Conservation (phyloP, 257 asterid species). For the Solanum lignicaule region DNA sequence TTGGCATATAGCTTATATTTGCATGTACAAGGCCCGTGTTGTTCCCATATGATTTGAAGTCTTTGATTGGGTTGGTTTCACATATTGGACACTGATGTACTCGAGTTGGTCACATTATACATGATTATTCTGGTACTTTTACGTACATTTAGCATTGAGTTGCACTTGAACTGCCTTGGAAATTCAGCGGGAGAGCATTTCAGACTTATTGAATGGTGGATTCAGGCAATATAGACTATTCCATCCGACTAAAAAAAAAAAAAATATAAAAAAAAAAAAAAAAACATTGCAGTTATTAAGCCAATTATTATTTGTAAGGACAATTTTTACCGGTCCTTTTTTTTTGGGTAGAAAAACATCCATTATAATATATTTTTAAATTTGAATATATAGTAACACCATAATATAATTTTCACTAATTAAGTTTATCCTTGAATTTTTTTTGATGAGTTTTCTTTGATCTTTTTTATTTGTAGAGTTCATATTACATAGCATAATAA, state of each 20-base stretch:
- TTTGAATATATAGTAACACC: too few relatives aligned
- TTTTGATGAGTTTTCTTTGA: too few relatives aligned
- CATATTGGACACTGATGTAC: neutral
- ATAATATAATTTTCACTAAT: too few relatives aligned
- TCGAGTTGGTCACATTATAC: neutral
- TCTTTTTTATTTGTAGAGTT: too few relatives aligned
- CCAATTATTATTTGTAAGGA: too few relatives aligned
- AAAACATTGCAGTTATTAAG: too few relatives aligned
- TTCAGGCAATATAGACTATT: neutral
- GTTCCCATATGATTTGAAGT: constrained; percentile 29
- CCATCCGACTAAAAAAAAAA: neutral
- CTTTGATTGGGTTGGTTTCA: constrained; percentile 6
- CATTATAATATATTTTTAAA: too few relatives aligned
- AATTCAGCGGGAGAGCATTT: neutral
- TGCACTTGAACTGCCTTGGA: neutral
- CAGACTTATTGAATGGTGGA: neutral
- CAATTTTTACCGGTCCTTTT: too few relatives aligned
- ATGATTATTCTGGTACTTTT: neutral
- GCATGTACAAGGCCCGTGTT: constrained; percentile 80
- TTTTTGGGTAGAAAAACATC: too few relatives aligned
- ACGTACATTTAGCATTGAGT: neutral
- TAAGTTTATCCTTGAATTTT: too few relatives aligned
- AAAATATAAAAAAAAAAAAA: too few relatives aligned
- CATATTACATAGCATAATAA: too few relatives aligned
- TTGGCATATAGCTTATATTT: constrained; percentile 94